Evolutionary conservation across 2,329 filamentous ascomycete genomes (phyloP).

Genomic region (Aspergillus sp.): DNA sequence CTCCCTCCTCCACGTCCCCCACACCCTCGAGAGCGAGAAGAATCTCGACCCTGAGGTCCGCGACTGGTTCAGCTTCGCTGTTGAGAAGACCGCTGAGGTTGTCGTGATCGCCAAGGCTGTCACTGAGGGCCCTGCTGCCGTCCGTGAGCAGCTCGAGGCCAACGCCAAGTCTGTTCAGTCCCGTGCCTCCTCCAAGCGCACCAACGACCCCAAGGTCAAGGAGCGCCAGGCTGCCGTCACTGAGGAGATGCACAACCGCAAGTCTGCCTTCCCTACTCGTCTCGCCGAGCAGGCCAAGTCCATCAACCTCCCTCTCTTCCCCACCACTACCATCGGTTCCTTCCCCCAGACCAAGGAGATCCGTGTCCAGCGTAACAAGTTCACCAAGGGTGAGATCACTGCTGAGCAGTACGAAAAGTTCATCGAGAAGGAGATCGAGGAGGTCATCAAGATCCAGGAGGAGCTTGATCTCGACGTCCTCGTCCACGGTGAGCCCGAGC

Average conservation of each 20-base stretch:
- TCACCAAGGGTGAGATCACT: slow-evolving; percentile 98
- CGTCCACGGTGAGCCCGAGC: slow-evolving; percentile 98
- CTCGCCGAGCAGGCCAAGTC: slow-evolving; percentile 86
- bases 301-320: slow-evolving; percentile 94
- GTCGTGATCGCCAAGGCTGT: slow-evolving; percentile 95
- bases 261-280: slow-evolving; percentile 81
- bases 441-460: slow-evolving; percentile 94
- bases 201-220: slow-evolving; percentile 97
- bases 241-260: slow-evolving; percentile 82
- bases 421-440: slow-evolving; percentile 97
- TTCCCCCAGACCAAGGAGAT: slow-evolving; percentile 99
- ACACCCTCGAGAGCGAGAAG: slow-evolving; percentile 98
- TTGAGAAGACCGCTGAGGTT: slow-evolving; percentile 89
- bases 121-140: slow-evolving; percentile 82
- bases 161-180: slow-evolving; percentile 93
- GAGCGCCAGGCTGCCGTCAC: slow-evolving; percentile 89
- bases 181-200: slow-evolving; percentile 86
- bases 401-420: slow-evolving; percentile 93
- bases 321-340: slow-evolving; percentile 97
- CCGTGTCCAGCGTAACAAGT: slow-evolving; percentile 92
- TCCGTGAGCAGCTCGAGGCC: slow-evolving; percentile 86
- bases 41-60: slow-evolving; percentile 89
- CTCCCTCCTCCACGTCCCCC: slow-evolving; percentile 96
- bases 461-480: slow-evolving; percentile 96
- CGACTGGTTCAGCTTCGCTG: slow-evolving; percentile 98